These are phyloP conservation scores for Solanum piurae DNA, from an alignment of 257 asterid genomes.

Conservation along the genomic window DNA sequence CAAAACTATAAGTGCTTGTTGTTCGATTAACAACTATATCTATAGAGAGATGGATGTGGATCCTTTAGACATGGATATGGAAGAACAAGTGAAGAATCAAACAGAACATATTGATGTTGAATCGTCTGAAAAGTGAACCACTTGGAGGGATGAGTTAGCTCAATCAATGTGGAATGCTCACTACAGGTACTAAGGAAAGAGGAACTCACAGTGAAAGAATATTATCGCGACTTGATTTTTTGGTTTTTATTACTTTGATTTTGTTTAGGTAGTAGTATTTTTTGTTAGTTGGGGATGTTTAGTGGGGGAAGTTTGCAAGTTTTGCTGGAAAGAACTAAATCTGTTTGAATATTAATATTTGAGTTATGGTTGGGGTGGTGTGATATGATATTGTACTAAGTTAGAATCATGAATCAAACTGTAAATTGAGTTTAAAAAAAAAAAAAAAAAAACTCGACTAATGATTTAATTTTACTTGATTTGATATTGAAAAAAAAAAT, in stretches of 20 bases:
- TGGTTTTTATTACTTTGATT: background rate
- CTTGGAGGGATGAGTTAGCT: no score
- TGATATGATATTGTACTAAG: background rate
- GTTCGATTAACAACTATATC: no score
- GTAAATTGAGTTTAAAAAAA: no score
- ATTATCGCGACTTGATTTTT: background rate
- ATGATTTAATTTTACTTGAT: no score
- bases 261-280: background rate
- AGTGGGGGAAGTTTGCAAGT: background rate
- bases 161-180: background rate
- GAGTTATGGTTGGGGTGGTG: constrained; percentile 2
- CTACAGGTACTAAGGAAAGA: constrained; percentile 36
- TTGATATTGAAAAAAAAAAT: no score
- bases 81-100: no score
- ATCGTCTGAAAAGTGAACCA: no score
- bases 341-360: constrained; percentile 10
- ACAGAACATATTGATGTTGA: no score
- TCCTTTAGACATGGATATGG: no score
- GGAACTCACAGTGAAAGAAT: background rate
- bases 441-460: no score
- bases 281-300: background rate
- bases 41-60: no score
- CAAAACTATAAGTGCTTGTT: no score
- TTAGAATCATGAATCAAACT: background rate
- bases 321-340: background rate